Percentiles rank a stretch among this genome's conserved stretches.
These are phyloP conservation scores for Russula abietina DNA, from an alignment of 768 basidiomycete species.

Conservation along the genomic window DNA sequence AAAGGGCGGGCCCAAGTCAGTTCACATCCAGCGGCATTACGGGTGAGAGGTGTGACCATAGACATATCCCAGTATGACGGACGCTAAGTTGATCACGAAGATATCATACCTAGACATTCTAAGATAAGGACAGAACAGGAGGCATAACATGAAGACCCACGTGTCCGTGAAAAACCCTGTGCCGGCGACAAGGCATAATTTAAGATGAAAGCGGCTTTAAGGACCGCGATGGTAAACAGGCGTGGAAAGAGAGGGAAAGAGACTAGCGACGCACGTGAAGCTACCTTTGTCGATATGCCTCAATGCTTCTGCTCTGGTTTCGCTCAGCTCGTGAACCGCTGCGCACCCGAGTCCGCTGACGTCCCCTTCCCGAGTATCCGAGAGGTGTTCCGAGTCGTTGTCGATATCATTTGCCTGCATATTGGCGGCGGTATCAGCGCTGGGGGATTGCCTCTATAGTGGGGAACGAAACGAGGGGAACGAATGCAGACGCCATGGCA, in stretches of 20 bases:
- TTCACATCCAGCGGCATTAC: neutral
- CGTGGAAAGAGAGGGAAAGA: neutral
- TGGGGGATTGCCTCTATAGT: no score
- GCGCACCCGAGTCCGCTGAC: no score
- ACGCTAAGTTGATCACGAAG: constrained; percentile 83
- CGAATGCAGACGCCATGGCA: no score
- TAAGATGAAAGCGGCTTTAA: constrained; percentile 45
- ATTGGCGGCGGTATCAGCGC: no score
- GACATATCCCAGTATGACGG: constrained; percentile 76
- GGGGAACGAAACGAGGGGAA: no score
- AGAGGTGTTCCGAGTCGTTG: no score
- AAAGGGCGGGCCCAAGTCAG: neutral
- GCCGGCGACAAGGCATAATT: constrained; percentile 47
- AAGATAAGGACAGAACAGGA: neutral
- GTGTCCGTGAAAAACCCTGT: constrained; percentile 91
- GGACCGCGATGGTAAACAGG: neutral
- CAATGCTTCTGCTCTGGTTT: constrained; percentile 72
- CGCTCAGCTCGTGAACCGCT: constrained; percentile 40
- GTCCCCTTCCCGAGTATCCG: neutral
- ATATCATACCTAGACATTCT: constrained; percentile 58
- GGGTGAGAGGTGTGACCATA: constrained; percentile 41
- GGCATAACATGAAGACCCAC: constrained; percentile 32
- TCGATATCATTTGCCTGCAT: no score
- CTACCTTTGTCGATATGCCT: constrained; percentile 80
- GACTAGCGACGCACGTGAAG: constrained; percentile 54